Percentiles rank a stretch among this genome's conserved stretches.
phyloP scores from a whole-genome alignment of 1,284 basidiomycete species.

The Moesziomyces sp. region DNA sequence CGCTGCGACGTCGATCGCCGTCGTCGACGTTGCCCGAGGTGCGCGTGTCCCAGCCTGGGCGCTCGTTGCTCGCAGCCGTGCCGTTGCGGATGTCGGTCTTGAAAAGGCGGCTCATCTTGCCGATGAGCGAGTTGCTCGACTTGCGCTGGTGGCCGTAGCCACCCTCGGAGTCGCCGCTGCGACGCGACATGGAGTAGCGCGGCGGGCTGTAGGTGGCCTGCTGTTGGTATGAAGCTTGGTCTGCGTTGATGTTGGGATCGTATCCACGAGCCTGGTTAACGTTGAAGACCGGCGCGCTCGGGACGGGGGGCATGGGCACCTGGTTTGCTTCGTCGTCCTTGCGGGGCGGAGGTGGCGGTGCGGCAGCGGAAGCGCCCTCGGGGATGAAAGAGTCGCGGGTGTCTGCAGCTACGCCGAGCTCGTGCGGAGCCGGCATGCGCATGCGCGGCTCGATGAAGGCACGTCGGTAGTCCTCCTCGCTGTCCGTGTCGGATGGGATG shows the following conservation, averaged over 20 bases:
- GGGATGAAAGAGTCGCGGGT: conserved; percentile 46
- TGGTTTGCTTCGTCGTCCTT: conserved; percentile 33
- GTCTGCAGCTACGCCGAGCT: conserved; percentile 42
- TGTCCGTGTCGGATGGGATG: conserved; percentile 49
- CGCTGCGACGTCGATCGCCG: conserved; percentile 16
- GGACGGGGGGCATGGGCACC: conserved; percentile 48
- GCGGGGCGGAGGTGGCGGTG: conserved; percentile 17
- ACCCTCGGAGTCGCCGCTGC: conserved; percentile 33
- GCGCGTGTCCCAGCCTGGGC: conserved; percentile 44
- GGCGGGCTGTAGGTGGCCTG: conserved; percentile 21
- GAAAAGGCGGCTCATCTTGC: conserved; percentile 63
- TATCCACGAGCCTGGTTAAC: conserved; percentile 48
- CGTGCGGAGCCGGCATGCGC: conserved; percentile 48
- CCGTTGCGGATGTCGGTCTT: conserved; percentile 57
- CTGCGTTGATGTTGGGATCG: conserved; percentile 20
- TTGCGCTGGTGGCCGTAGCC: conserved; percentile 44
- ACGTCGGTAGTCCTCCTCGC: conserved; percentile 49
- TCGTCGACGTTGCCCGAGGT: conserved; percentile 29
- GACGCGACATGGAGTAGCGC: conserved; percentile 38
- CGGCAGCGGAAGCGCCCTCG: conserved; percentile 17
- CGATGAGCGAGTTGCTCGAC: conserved; percentile 57
- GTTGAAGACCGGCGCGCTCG: conserved; percentile 51
- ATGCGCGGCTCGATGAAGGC: conserved; percentile 50
- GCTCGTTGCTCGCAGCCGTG: conserved; percentile 8
- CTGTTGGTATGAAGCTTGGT: conserved; percentile 28